Evolutionary conservation across 441 rosid genomes (phyloP), one percentile per base, ranked within the genome.

Genomic region (Macaranga tanarius): DNA sequence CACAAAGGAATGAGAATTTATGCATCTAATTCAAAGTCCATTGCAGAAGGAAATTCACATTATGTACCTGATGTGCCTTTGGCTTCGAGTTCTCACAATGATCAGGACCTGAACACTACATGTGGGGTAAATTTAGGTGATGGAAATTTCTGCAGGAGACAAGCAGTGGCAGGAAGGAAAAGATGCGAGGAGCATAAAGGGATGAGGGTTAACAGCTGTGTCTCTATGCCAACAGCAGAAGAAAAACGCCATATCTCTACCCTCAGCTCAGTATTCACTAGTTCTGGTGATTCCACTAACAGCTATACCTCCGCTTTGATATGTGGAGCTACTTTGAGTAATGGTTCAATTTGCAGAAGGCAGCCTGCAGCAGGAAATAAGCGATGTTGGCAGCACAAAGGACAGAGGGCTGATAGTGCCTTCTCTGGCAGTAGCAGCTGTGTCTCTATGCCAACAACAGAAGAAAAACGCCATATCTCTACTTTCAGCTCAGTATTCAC

Each of bases 1-100:
- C 95, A 93, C 68, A 90, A 86, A 79, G 90, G 94, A 72, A 82
- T 79, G 84, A 82, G 79, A 75, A 73, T 79, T 48, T 75, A 74
- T 61, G 72, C 75, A 40, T 64, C 64, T 71, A 62, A 5, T 60
- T 50, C 70, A 42, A 58, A 77, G 34, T 23, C 62, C 17, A 47
- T 34, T 48, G 38, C 11, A 47, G 72, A 34, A 50, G 73, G 59
- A 44, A 66, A 56, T 48, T 75, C 84, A 68, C 44, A 20, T 10
- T 11, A 65, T 61, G 34, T 26, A 61, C 74, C 42, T 45, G 58
- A 56, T 65, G 69, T 48, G 7, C 6, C 19, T 57, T 8, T 10
- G 28, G 73, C 59, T 65, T 72, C 84, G 10, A 62, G 69, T 65
- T 17, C 51, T 68, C 11, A 54, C 20, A 54, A 58, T 74, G 69